Conservation (phyloP, 2,329 filamentous ascomycete genomes). For the Alternaria incomplexa region DNA sequence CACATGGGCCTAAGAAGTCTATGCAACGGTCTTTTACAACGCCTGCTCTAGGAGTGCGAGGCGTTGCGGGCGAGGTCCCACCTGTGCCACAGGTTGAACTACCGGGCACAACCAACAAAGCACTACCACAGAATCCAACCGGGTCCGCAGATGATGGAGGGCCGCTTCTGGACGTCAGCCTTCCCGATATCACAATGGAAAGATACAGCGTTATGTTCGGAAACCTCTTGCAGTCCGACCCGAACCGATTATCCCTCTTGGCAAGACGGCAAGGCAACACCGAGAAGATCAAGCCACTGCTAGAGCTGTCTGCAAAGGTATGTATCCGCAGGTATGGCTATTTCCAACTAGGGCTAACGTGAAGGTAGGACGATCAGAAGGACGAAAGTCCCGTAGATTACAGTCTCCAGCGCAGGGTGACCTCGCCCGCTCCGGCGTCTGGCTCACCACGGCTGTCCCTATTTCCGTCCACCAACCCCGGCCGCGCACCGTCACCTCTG, state of each 20-base stretch:
- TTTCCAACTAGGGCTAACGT: conserved; percentile 7
- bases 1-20: conserved; percentile 15
- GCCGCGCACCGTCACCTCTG: conserved; percentile 36
- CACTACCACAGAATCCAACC: conserved; percentile 7
- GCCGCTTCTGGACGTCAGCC: conserved; percentile 71
- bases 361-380: conserved; percentile 22
- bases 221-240: conserved; percentile 64
- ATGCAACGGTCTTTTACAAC: conserved; percentile 24
- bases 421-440: conserved; percentile 39
- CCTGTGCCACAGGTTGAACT: conserved; percentile 25
- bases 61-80: conserved; percentile 4
- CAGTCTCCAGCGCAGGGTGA: conserved; percentile 36
- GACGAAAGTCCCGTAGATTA: conserved; percentile 23
- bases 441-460: conserved; percentile 40
- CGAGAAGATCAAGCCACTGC: conserved; percentile 43
- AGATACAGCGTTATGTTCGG: conserved; percentile 95
- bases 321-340: neutral
- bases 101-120: conserved; percentile 15
- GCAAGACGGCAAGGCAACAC: conserved; percentile 43
- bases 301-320: conserved; percentile 43
- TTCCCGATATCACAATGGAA: conserved; percentile 81
- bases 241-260: conserved; percentile 36
- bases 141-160: conserved; percentile 15
- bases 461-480: conserved; percentile 36
- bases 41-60: conserved; percentile 26